Evolutionary conservation across 2,329 filamentous ascomycete genomes (phyloP).

Genomic region (Bipolaris oryzae): DNA sequence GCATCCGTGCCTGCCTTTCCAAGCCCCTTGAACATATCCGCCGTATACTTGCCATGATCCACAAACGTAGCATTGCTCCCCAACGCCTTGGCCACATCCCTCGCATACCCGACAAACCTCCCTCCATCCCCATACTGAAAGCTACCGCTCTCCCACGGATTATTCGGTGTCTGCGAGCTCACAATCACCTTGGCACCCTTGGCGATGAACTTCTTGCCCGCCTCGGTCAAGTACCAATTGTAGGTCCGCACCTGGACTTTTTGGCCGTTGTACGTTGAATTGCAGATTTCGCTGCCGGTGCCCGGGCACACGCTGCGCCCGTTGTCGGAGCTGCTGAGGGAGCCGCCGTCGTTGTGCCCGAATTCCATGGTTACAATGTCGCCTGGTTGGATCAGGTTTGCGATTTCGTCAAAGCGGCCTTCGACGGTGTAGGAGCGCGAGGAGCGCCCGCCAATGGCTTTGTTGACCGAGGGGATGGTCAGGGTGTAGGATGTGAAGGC

Average conservation of each 20-base stretch:
- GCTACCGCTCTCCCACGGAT: slow-evolving; percentile 64
- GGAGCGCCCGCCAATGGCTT: slow-evolving; percentile 69
- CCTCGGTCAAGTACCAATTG: slow-evolving; percentile 64
- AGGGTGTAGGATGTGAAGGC: slow-evolving; percentile 62
- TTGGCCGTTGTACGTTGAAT: slow-evolving; percentile 58
- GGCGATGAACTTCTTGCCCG: slow-evolving; percentile 58
- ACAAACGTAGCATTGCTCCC: slow-evolving; percentile 59
- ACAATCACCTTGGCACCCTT: slow-evolving; percentile 67
- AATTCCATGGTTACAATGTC: slow-evolving; percentile 75
- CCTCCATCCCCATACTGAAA: slow-evolving; percentile 55
- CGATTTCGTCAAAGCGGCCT: slow-evolving; percentile 66
- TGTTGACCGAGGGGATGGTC: slow-evolving; percentile 62
- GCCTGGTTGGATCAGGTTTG: slow-evolving; percentile 58
- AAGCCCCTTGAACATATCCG: slow-evolving; percentile 58
- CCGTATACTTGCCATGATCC: slow-evolving; percentile 65
- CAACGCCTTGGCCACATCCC: slow-evolving; percentile 53
- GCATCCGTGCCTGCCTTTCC: slow-evolving; percentile 59
- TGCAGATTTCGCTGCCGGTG: slow-evolving; percentile 60
- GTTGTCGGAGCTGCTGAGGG: slow-evolving; percentile 61
- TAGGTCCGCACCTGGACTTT: slow-evolving; percentile 64
- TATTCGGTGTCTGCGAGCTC: slow-evolving; percentile 65
- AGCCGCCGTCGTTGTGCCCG: slow-evolving; percentile 73
- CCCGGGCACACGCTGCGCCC: slow-evolving; percentile 66
- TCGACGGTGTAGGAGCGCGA: slow-evolving; percentile 71
- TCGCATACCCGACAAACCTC: slow-evolving; percentile 63